Percentiles rank a stretch among this genome's conserved stretches.
phyloP scores from a whole-genome alignment of 805 yeast genomes.

The Naumovozyma castellii region DNA sequence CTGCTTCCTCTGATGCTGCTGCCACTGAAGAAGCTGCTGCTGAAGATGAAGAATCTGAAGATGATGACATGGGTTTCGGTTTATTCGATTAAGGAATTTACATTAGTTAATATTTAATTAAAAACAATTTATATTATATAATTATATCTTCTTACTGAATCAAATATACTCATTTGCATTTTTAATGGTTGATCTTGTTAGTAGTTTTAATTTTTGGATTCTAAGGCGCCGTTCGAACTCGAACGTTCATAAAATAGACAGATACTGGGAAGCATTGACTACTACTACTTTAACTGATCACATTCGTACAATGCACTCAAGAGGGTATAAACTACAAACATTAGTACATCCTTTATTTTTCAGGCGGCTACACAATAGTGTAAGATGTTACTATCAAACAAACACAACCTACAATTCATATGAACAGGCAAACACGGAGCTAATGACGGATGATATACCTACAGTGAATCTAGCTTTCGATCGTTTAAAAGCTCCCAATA shows the following conservation, averaged over 20 bases:
- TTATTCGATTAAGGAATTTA: constrained; percentile 72
- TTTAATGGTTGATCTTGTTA: no score
- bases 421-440: neutral
- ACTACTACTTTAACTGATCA: no score
- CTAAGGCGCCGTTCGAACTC: no score
- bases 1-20: constrained; percentile 48
- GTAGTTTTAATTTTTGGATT: no score
- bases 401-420: neutral
- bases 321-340: no score
- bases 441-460: neutral
- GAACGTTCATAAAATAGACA: no score
- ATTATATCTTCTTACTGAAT: neutral
- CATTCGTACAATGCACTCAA: no score
- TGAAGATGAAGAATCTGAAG: constrained; percentile 57
- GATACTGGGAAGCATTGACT: no score
- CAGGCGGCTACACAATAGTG: no score
- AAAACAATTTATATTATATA: neutral
- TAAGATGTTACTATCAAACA: no score
- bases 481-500: neutral
- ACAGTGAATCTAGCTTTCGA: constrained; percentile 1
- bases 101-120: constrained; percentile 5
- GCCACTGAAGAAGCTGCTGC: constrained; percentile 67
- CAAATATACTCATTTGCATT: neutral
- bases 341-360: no score
- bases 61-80: constrained; percentile 96